These are phyloP conservation scores for Exophiala sideris DNA, from an alignment of 2,329 filamentous ascomycete species.

Conservation along the genomic window DNA sequence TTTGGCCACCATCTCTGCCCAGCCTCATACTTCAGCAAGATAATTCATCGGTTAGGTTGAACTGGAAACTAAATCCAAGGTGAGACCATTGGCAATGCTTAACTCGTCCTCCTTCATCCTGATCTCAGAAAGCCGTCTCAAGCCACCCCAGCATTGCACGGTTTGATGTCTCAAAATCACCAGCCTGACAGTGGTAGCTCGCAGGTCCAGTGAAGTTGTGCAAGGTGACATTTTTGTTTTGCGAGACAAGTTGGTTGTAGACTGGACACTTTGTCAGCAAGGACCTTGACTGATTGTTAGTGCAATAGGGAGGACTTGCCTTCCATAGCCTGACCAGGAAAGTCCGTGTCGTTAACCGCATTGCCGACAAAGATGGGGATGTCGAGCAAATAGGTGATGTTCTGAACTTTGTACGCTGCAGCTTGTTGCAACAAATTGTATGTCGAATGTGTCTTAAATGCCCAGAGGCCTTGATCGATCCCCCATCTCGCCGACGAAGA, in stretches of 20 bases:
- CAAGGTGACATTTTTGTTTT: constrained; percentile 16
- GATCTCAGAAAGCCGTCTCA: no score
- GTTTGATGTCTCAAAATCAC: constrained; percentile 11
- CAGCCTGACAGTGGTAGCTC: constrained; percentile 28
- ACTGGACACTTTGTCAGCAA: no score
- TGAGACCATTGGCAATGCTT: no score
- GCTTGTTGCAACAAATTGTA: constrained; percentile 30
- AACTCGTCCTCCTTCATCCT: no score
- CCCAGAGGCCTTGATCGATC: constrained; percentile 37
- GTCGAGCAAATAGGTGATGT: constrained; percentile 14
- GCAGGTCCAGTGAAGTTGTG: constrained; percentile 26
- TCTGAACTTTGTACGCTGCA: constrained; percentile 23
- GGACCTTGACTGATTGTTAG: not conserved
- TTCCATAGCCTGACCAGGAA: constrained; percentile 22
- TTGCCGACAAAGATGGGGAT: constrained; percentile 28
- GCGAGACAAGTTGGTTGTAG: no score
- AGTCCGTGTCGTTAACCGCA: constrained; percentile 25
- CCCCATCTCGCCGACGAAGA: constrained; percentile 31
- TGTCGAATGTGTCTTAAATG: constrained; percentile 32
- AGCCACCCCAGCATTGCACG: not conserved
- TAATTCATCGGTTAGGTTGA: no score
- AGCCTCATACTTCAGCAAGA: no score
- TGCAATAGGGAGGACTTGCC: constrained; percentile 23
- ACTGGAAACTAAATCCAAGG: no score
- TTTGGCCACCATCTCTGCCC: no score